A percentile compares a stretch with the other conserved stretches of the same genome.
Evolutionary conservation across 441 rosid species (phyloP).

Genomic region (Populus hybrid): DNA sequence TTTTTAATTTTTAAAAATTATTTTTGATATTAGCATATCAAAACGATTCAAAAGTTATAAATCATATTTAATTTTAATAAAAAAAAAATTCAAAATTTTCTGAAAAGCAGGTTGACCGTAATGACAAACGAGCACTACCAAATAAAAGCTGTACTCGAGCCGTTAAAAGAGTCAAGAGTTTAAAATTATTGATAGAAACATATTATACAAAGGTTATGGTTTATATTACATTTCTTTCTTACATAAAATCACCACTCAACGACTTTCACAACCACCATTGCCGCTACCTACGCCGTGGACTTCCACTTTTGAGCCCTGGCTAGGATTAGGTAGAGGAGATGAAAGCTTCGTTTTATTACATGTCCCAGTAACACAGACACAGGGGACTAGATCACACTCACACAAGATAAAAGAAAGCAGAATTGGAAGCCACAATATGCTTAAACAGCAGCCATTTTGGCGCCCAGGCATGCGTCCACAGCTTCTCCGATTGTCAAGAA

Average conservation of each 20-base stretch:
- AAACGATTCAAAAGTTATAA: too few species aligned
- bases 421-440: not conserved
- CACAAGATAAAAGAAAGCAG: not conserved
- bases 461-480: slow-evolving; percentile 32
- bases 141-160: too few species aligned
- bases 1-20: too few species aligned
- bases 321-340: not conserved
- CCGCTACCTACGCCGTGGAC: not conserved
- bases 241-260: not conserved
- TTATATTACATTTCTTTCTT: not conserved
- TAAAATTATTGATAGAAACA: not conserved
- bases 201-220: not conserved
- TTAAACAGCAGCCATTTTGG: slow-evolving; percentile 1
- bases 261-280: too few species aligned
- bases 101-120: too few species aligned
- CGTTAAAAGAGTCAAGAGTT: not conserved
- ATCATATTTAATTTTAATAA: too few species aligned
- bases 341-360: not conserved
- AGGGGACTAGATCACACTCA: not conserved
- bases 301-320: not conserved
- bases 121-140: too few species aligned
- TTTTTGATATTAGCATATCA: too few species aligned
- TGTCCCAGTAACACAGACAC: not conserved
- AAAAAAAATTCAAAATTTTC: too few species aligned
- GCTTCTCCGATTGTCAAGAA: slow-evolving; percentile 74